Evolutionary conservation across 2,329 filamentous ascomycete species (phyloP).

Genomic region (Amesomyces nigricolor): DNA sequence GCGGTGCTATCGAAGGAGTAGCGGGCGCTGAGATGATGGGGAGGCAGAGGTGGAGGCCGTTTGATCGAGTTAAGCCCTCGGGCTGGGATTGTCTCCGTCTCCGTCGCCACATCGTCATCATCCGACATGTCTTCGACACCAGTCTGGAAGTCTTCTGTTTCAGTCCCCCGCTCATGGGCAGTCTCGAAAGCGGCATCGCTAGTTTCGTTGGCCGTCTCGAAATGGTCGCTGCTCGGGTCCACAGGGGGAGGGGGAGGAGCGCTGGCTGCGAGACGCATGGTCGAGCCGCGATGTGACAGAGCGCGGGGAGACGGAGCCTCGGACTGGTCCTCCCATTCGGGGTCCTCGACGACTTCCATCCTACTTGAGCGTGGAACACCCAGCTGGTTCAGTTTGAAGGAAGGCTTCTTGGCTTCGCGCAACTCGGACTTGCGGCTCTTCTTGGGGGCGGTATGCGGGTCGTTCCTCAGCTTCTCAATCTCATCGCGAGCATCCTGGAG

Average conservation of each 20-base stretch:
- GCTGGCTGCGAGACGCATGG: slow-evolving; percentile 27
- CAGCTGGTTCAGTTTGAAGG: slow-evolving; percentile 55
- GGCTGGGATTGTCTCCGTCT: slow-evolving; percentile 63
- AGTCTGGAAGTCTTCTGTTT: slow-evolving; percentile 93
- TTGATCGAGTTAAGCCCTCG: slow-evolving; percentile 40
- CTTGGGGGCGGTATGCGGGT: slow-evolving; percentile 46
- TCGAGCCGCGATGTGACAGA: slow-evolving; percentile 29
- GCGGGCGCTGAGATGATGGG: slow-evolving; percentile 49
- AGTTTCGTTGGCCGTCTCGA: slow-evolving; percentile 77
- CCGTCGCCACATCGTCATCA: slow-evolving; percentile 70
- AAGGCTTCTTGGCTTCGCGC: slow-evolving; percentile 70
- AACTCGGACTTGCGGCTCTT: slow-evolving; percentile 59
- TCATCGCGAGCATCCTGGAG: slow-evolving; percentile 93
- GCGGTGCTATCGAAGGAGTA: slow-evolving; percentile 80
- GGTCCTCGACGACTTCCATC: slow-evolving; percentile 73
- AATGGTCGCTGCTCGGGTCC: slow-evolving; percentile 37
- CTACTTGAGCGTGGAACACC: slow-evolving; percentile 68
- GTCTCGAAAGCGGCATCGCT: slow-evolving; percentile 61
- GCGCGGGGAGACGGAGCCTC: slow-evolving; percentile 51
- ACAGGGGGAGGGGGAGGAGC: slow-evolving; percentile 26
- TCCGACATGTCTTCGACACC: slow-evolving; percentile 74
- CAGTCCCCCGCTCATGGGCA: slow-evolving; percentile 73
- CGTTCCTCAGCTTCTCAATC: slow-evolving; percentile 64
- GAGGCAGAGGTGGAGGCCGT: slow-evolving; percentile 38
- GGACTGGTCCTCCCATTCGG: slow-evolving; percentile 84